Evolutionary conservation across 208 protist species (phyloP).

Genomic region (Leptomonas pyrrhocoris): DNA sequence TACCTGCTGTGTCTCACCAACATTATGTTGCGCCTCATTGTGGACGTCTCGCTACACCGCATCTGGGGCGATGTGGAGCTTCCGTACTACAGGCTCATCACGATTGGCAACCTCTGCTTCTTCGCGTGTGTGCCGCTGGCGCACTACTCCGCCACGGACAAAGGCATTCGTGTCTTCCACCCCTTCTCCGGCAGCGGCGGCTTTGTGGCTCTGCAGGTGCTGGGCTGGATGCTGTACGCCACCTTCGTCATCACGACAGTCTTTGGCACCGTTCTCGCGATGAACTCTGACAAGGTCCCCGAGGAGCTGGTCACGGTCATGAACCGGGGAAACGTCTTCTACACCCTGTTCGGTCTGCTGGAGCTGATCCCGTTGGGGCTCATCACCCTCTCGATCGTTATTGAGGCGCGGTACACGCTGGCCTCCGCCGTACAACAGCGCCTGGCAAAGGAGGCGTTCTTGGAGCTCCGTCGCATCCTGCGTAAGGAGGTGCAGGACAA

Average conservation of each 20-base stretch:
- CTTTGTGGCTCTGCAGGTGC: conserved; percentile 74
- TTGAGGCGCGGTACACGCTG: conserved; percentile 41
- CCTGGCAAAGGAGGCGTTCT: conserved; percentile 49
- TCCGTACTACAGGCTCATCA: conserved; percentile 33
- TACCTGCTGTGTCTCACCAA: conserved; percentile 53
- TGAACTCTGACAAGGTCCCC: conserved; percentile 16
- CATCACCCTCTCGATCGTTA: conserved; percentile 70
- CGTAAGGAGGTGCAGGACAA: conserved; percentile 14
- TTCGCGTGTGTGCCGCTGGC: conserved; percentile 58
- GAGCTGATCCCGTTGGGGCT: conserved; percentile 66
- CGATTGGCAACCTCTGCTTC: conserved; percentile 45
- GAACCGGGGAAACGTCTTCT: conserved; percentile 26
- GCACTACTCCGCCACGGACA: conserved; percentile 64
- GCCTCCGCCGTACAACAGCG: conserved; percentile 23
- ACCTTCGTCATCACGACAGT: conserved; percentile 44
- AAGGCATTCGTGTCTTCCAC: conserved; percentile 60
- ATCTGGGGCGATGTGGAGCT: conserved; percentile 37
- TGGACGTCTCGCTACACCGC: conserved; percentile 51
- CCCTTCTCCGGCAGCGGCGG: conserved; percentile 67
- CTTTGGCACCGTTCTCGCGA: conserved; percentile 26
- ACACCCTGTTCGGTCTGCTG: conserved; percentile 61
- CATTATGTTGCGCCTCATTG: conserved; percentile 57
- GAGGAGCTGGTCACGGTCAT: conserved; percentile 9
- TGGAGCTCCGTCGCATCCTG: conserved; percentile 32
- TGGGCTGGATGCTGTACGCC: conserved; percentile 76